These are phyloP conservation scores for Ceratocystis papillata DNA, from an alignment of 2,329 filamentous ascomycete genomes.

Conservation along the genomic window DNA sequence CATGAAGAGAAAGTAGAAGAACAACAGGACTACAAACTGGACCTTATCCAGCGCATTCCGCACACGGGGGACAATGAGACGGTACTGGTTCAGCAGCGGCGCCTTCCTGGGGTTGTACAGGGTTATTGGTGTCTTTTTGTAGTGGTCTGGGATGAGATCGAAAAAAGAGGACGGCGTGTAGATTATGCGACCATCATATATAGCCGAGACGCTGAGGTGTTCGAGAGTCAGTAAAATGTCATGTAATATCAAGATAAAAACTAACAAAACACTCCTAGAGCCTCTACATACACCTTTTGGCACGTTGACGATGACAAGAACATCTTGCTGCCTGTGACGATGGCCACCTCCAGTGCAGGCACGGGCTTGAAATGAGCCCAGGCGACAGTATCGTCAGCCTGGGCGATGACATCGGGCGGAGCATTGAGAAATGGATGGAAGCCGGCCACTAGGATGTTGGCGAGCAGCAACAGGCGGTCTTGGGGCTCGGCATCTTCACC, in stretches of 20 bases:
- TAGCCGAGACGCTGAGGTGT: conserved; percentile 51
- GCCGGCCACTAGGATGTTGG: conserved; percentile 69
- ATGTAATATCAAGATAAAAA: neutral
- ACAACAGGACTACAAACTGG: conserved; percentile 60
- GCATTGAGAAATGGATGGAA: conserved; percentile 82
- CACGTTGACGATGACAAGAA: conserved; percentile 69
- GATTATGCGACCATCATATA: conserved; percentile 68
- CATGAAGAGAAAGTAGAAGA: conserved; percentile 64
- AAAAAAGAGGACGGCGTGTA: conserved; percentile 75
- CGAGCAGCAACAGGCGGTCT: conserved; percentile 59
- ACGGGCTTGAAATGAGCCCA: conserved; percentile 49
- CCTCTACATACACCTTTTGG: conserved; percentile 52
- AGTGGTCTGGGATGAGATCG: conserved; percentile 74
- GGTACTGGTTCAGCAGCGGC: conserved; percentile 72
- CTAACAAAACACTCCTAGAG: neutral
- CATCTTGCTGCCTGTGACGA: conserved; percentile 68
- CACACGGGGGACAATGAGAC: conserved; percentile 69
- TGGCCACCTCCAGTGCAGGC: conserved; percentile 72
- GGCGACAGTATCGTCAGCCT: conserved; percentile 42
- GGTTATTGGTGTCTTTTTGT: conserved; percentile 72
- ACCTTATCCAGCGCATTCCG: conserved; percentile 63
- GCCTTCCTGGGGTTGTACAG: conserved; percentile 68
- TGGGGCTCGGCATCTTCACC: conserved; percentile 65
- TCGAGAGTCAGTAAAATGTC: neutral
- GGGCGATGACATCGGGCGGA: conserved; percentile 49